Evolutionary conservation across 768 basidiomycete species (phyloP).

Genomic region (Astraeus odoratus): DNA sequence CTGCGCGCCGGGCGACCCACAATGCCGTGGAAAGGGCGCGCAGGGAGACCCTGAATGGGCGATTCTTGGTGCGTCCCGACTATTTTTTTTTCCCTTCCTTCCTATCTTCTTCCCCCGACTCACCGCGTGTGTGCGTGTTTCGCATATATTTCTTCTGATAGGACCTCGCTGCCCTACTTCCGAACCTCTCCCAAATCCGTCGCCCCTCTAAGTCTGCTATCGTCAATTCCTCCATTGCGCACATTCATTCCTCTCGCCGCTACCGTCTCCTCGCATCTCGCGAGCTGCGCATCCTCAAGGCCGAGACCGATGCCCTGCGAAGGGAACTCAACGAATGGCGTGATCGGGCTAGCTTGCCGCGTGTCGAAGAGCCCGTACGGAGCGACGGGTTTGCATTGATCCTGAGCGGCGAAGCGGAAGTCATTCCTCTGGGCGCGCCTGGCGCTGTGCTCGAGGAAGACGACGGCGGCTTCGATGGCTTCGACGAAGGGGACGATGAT

Average conservation of each 20-base stretch:
- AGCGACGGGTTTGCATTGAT: conserved; percentile 69
- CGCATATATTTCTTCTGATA: conserved; percentile 22
- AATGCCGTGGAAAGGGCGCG: conserved; percentile 95
- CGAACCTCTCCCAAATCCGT: conserved; percentile 84
- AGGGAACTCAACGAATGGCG: conserved; percentile 94
- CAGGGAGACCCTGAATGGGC: conserved; percentile 86
- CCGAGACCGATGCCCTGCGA: conserved; percentile 81
- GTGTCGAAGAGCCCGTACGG: conserved; percentile 66
- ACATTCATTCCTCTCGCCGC: conserved; percentile 75
- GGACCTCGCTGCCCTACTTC: conserved; percentile 89
- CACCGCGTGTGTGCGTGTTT: background rate
- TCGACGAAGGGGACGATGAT: conserved; percentile 39
- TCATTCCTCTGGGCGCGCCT: conserved; percentile 32
- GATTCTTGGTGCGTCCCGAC: conserved; percentile 66
- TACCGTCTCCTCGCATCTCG: conserved; percentile 76
- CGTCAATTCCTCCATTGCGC: conserved; percentile 91
- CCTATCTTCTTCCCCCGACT: conserved; percentile 1
- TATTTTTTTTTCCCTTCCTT: conserved; percentile 6
- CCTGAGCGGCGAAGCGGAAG: conserved; percentile 63
- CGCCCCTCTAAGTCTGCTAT: conserved; percentile 95
- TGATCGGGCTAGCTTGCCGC: conserved; percentile 61
- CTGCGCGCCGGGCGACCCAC: conserved; percentile 92
- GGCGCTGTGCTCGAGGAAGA: conserved; percentile 43
- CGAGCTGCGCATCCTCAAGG: conserved; percentile 72
- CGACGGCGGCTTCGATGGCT: conserved; percentile 39